Evolutionary conservation across 495 filamentous ascomycete species (phyloP).

Genomic region (Hypomontagnella monticulosa): DNA sequence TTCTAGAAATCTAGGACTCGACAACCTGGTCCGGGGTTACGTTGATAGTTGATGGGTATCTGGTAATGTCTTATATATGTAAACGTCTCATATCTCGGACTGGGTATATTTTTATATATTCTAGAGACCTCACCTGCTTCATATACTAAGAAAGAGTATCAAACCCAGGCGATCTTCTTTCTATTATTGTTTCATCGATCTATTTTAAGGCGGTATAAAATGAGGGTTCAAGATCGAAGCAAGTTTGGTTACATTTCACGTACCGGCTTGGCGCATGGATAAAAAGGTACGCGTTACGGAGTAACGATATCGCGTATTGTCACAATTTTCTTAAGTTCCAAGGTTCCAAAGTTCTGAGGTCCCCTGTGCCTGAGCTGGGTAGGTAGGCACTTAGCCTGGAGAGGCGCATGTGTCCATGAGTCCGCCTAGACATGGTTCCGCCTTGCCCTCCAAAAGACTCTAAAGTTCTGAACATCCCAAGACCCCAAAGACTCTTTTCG

Average conservation of each 20-base stretch:
- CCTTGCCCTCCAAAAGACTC: too few relatives aligned
- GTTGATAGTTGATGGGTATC: background rate
- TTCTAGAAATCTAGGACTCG: background rate
- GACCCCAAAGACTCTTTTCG: too few relatives aligned
- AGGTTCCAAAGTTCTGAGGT: background rate
- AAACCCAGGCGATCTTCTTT: constrained; percentile 1
- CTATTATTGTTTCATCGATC: background rate
- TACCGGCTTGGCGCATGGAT: constrained; percentile 22
- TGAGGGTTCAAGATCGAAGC: background rate
- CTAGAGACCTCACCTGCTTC: background rate
- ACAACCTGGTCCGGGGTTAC: constrained; percentile 2
- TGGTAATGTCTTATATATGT: constrained; percentile 9
- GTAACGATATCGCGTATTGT: constrained; percentile 16
- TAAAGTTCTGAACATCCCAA: too few relatives aligned
- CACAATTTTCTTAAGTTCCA: background rate
- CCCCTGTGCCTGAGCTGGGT: too few relatives aligned
- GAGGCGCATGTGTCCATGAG: too few relatives aligned
- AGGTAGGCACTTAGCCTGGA: too few relatives aligned
- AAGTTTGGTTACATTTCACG: constrained; percentile 1
- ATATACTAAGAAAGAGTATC: background rate
- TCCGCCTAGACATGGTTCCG: too few relatives aligned
- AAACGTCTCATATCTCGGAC: background rate
- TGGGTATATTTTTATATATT: background rate
- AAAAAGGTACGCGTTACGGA: constrained; percentile 22
- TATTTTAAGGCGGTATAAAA: constrained; percentile 15